Conservation (phyloP, 1,139 yeast species). For the Taphrina flavorubra region DNA sequence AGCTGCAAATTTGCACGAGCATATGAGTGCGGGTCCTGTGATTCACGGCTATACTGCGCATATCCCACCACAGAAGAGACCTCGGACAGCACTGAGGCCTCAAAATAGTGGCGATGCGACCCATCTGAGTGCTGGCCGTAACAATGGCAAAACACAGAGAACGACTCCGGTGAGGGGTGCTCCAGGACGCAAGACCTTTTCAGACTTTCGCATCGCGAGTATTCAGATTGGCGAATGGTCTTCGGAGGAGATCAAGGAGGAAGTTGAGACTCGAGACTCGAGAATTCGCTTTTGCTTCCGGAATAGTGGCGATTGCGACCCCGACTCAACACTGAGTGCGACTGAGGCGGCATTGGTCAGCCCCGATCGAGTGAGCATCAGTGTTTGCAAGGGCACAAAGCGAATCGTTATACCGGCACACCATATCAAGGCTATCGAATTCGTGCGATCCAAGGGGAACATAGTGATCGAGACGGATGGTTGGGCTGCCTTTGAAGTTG, state of each 20-base stretch:
- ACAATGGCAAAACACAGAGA: background rate
- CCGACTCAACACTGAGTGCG: conserved; percentile 42
- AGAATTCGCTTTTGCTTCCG: conserved; percentile 41
- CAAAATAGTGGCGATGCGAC: background rate
- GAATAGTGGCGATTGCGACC: conserved; percentile 35
- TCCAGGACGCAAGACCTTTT: conserved; percentile 36
- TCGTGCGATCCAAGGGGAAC: conserved; percentile 46
- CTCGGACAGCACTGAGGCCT: conserved; percentile 10
- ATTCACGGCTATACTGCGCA: background rate
- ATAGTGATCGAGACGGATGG: conserved; percentile 46
- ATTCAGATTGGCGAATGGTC: conserved; percentile 47
- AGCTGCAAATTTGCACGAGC: conserved; percentile 1
- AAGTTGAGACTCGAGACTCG: conserved; percentile 46
- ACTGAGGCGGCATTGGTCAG: conserved; percentile 47
- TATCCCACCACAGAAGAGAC: conserved; percentile 19
- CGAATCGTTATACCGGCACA: conserved; percentile 49
- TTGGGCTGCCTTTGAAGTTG: conserved; percentile 48
- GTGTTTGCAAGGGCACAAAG: conserved; percentile 46
- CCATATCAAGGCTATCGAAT: conserved; percentile 46
- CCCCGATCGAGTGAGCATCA: conserved; percentile 48
- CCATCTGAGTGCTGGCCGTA: background rate
- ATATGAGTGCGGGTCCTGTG: background rate
- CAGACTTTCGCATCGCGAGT: conserved; percentile 47
- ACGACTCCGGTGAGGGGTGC: background rate
- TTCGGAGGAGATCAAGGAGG: conserved; percentile 44